A percentile compares a stretch with the other conserved stretches of the same genome.
These are phyloP conservation scores for Teunomyces pallodes DNA, from an alignment of 805 yeast species.

Conservation along the genomic window DNA sequence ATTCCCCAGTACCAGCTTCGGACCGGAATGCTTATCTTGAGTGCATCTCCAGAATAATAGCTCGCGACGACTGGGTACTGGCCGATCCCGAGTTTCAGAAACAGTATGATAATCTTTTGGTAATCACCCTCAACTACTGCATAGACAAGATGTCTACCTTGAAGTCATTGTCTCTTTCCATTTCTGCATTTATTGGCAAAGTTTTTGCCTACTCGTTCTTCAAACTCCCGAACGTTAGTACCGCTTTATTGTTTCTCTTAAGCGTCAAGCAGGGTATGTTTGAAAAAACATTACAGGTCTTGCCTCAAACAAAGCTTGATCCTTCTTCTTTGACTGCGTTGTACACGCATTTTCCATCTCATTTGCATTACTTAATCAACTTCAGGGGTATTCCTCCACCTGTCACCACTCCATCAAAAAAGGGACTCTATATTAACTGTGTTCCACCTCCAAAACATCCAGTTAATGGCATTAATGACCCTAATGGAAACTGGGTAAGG, in stretches of 20 bases:
- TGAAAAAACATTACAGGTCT: constrained; percentile 18
- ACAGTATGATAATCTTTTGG: constrained; percentile 35
- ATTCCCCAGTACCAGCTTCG: constrained; percentile 34
- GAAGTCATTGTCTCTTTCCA: constrained; percentile 53
- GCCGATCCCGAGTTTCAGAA: constrained; percentile 21
- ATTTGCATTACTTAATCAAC: constrained; percentile 28
- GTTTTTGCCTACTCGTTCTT: constrained; percentile 63
- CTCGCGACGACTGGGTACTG: constrained; percentile 46
- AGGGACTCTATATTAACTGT: constrained; percentile 28
- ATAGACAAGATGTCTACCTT: constrained; percentile 44
- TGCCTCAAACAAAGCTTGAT: not conserved
- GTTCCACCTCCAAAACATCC: constrained; percentile 42
- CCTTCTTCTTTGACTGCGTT: constrained; percentile 1
- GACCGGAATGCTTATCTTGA: constrained; percentile 56
- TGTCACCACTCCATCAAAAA: constrained; percentile 23
- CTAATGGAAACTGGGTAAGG: constrained; percentile 61
- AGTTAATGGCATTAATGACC: constrained; percentile 50
- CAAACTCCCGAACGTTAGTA: constrained; percentile 53
- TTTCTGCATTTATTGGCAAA: constrained; percentile 68
- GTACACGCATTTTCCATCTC: constrained; percentile 23
- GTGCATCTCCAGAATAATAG: constrained; percentile 49
- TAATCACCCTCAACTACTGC: constrained; percentile 53
- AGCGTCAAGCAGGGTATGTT: constrained; percentile 51
- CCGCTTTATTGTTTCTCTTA: constrained; percentile 54
- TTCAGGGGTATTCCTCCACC: constrained; percentile 26